Evolutionary conservation across 2,329 filamentous ascomycete species (phyloP).

Genomic region (Tympanopsis confertula): DNA sequence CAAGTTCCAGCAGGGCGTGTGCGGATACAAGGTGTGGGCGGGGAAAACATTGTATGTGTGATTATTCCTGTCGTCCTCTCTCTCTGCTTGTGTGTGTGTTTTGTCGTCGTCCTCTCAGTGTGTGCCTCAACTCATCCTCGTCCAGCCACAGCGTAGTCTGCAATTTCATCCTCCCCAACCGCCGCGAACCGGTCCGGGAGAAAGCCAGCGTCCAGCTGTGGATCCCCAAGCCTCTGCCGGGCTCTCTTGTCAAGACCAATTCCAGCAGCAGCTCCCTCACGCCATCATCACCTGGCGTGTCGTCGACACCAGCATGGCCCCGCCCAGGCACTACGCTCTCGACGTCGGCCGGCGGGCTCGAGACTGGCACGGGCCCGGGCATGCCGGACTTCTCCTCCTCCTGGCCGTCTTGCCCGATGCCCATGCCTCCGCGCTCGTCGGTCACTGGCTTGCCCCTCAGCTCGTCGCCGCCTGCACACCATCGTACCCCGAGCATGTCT

Average conservation of each 20-base stretch:
- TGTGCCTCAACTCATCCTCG: neutral
- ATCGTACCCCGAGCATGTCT: no score
- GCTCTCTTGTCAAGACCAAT: constrained; percentile 12
- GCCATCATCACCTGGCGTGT: neutral
- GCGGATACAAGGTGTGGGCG: constrained; percentile 19
- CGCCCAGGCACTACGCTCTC: no score
- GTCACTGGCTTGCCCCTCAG: no score
- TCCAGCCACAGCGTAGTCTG: constrained; percentile 9
- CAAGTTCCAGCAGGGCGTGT: constrained; percentile 19
- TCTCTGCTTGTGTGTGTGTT: no score
- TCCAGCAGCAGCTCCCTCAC: constrained; percentile 1
- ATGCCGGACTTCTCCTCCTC: no score
- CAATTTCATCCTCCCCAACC: constrained; percentile 14
- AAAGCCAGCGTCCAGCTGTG: constrained; percentile 17
- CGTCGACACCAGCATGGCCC: neutral
- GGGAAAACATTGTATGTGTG: no score
- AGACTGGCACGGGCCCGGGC: no score
- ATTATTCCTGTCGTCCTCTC: no score
- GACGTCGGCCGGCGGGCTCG: no score
- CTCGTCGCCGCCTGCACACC: no score
- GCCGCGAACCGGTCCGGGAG: constrained; percentile 10
- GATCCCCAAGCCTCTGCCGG: constrained; percentile 14
- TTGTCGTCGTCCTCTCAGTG: constrained; percentile 15
- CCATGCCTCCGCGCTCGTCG: no score
- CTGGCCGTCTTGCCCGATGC: no score